Evolutionary conservation across 768 basidiomycete genomes (phyloP), one percentile per base, ranked within the genome.

Genomic region (Hysterangium stoloniferum): DNA sequence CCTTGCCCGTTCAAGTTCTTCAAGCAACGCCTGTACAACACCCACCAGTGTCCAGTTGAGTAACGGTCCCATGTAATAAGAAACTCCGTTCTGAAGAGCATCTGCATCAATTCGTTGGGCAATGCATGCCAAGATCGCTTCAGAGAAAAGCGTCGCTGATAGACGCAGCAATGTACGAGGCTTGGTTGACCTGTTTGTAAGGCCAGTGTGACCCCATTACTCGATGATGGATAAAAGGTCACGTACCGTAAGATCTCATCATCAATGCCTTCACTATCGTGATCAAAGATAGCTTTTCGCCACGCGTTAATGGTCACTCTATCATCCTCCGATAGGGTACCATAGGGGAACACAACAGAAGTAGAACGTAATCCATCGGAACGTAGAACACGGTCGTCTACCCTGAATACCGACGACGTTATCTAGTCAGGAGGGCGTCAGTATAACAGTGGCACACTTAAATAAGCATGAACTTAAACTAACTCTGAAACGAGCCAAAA

Each of bases 21-120:
- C 71, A 24, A 80, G 62, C 49, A 90, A 69, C 1, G 73, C 76
- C 61, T 76, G 77, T 48, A 88, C 71, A 9, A 89, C 79, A 2
- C 85, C 84, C 2, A 82, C 80, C 4, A 89, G 72, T 0, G 86
- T 88, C 88, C 88, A 91, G 54, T 77, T 81, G 34, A 91, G 70
- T 17, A 90, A 67, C 0, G 81, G 78, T 4, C 79, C 78, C 19
- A 80, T 75, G 58, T 90, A 89, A 62, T 86, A 90, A 4, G 82
- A 80, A 31, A 88, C 72, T 1, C 88, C 88, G 55, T 84, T 89
- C 62, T 74, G 75, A 19, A 91, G 64, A 17, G 74, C 72, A 24
- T 87, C 86, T 42, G 64, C 72, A 53, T 88, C 84, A 50, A 88
- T 77, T 57, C 79, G 79, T 34, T 74, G 67, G 17, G 71, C 68